Evolutionary conservation across 2,329 filamentous ascomycete species (phyloP).

Genomic region (Thelonectria discophora): DNA sequence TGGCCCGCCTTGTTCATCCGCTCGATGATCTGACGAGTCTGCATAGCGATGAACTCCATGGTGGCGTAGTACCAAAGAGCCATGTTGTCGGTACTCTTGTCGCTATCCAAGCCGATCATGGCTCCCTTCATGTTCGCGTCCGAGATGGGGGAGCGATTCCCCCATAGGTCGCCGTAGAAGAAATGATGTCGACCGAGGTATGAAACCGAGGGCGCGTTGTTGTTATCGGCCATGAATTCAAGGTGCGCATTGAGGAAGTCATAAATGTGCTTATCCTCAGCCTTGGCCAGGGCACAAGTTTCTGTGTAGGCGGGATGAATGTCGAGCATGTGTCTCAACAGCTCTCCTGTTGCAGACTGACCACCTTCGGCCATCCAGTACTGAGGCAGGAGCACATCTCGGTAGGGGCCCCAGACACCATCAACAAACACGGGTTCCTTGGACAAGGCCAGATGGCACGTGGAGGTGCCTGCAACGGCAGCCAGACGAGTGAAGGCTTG

Average conservation of each 20-base stretch:
- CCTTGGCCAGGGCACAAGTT: slow-evolving; percentile 79
- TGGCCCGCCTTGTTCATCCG: slow-evolving; percentile 93
- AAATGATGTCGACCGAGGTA: slow-evolving; percentile 94
- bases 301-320: slow-evolving; percentile 91
- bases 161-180: slow-evolving; percentile 98
- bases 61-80: slow-evolving; percentile 94
- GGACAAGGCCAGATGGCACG: slow-evolving; percentile 96
- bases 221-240: slow-evolving; percentile 74
- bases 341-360: slow-evolving; percentile 93
- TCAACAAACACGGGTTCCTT: slow-evolving; percentile 91
- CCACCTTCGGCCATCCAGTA: slow-evolving; percentile 99
- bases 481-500: slow-evolving; percentile 94
- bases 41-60: slow-evolving; percentile 97
- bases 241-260: slow-evolving; percentile 93
- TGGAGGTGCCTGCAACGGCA: slow-evolving; percentile 95
- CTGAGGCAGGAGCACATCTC: slow-evolving; percentile 88
- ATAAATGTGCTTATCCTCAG: slow-evolving; percentile 88
- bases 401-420: slow-evolving; percentile 97
- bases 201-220: slow-evolving; percentile 77
- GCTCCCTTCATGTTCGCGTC: slow-evolving; percentile 93
- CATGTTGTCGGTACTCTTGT: slow-evolving; percentile 86
- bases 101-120: slow-evolving; percentile 85
- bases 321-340: slow-evolving; percentile 93
- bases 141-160: slow-evolving; percentile 92
- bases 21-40: slow-evolving; percentile 94